These are phyloP conservation scores for Centrapalus pauciflorus DNA, from an alignment of 129 eudicot species.

Conservation along the genomic window DNA sequence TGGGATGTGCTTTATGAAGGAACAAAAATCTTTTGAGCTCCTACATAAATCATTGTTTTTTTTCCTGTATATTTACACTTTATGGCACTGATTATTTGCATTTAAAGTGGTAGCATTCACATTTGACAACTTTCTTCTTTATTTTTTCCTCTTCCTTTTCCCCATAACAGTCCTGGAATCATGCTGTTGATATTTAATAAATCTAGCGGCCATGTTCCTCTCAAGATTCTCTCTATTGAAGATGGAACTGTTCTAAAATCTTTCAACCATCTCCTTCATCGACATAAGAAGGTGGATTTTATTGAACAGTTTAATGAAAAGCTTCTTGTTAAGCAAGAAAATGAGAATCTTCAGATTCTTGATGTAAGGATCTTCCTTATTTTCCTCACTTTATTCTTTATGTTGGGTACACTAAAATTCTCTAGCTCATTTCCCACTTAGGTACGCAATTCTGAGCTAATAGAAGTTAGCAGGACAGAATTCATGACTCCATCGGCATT, in stretches of 20 bases:
- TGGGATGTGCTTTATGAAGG: background rate
- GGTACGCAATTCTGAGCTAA: slow-evolving; percentile 69
- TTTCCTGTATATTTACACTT: background rate
- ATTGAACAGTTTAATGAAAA: slow-evolving; percentile 90
- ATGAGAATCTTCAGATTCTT: slow-evolving; percentile 82
- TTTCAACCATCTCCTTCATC: slow-evolving; percentile 78
- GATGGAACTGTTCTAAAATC: slow-evolving; percentile 90
- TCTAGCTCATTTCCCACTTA: slow-evolving; percentile 19
- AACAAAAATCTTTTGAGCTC: no score
- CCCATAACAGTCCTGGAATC: slow-evolving; percentile 70
- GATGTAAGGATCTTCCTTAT: slow-evolving; percentile 46
- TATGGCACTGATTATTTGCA: background rate
- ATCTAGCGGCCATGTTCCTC: slow-evolving; percentile 63
- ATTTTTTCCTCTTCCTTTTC: background rate
- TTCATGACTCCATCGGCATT: slow-evolving; percentile 92
- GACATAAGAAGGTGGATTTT: slow-evolving; percentile 81
- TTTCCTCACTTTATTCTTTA: background rate
- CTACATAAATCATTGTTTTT: no score
- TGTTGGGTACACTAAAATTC: background rate
- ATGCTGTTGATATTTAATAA: slow-evolving; percentile 72
- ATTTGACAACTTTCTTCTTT: background rate
- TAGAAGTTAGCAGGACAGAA: slow-evolving; percentile 73
- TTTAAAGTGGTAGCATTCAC: background rate
- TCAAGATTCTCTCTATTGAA: slow-evolving; percentile 81
- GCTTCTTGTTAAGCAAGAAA: slow-evolving; percentile 92